Percentiles rank a stretch among this genome's conserved stretches.
These are phyloP conservation scores for Apiospora hydei DNA, from an alignment of 2,329 filamentous ascomycete genomes.

Conservation along the genomic window DNA sequence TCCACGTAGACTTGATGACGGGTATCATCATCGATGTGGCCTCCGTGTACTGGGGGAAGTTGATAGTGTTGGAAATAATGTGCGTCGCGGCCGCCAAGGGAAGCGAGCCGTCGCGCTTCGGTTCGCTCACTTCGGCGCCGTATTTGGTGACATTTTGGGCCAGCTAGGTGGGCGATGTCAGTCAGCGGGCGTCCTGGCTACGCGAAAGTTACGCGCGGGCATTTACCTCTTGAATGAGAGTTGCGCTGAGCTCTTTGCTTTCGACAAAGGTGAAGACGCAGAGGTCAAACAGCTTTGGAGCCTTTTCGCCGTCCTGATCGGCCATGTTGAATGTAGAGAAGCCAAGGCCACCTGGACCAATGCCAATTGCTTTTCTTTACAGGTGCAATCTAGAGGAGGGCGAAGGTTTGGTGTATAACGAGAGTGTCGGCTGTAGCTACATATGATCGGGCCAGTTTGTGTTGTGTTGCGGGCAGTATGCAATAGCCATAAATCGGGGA, in stretches of 20 bases:
- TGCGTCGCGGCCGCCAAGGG: conserved; percentile 59
- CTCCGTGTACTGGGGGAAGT: conserved; percentile 86
- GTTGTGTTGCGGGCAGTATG: not conserved
- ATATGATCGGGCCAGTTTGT: not conserved
- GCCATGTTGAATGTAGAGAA: conserved; percentile 35
- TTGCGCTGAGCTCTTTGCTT: conserved; percentile 35
- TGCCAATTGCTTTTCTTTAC: not conserved
- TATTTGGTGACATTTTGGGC: conserved; percentile 53
- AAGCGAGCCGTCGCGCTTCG: conserved; percentile 56
- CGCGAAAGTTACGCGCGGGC: conserved; percentile 13
- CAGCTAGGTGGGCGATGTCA: conserved; percentile 43
- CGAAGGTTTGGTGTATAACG: not conserved
- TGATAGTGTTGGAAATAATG: conserved; percentile 75
- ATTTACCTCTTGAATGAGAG: conserved; percentile 38
- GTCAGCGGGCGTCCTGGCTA: not conserved
- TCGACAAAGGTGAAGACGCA: conserved; percentile 40
- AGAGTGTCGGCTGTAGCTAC: not conserved
- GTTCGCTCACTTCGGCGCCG: conserved; percentile 58
- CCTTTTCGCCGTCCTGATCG: conserved; percentile 33
- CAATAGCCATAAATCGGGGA: not conserved
- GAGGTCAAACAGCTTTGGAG: conserved; percentile 36
- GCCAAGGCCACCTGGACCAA: not conserved
- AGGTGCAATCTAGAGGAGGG: not conserved
- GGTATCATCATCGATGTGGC: conserved; percentile 81
- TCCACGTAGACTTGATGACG: conserved; percentile 84